Percentiles rank a stretch among this genome's conserved stretches.
phyloP scores from a whole-genome alignment of 176 grass and related monocot genomes.

The Oryza glumipatula region DNA sequence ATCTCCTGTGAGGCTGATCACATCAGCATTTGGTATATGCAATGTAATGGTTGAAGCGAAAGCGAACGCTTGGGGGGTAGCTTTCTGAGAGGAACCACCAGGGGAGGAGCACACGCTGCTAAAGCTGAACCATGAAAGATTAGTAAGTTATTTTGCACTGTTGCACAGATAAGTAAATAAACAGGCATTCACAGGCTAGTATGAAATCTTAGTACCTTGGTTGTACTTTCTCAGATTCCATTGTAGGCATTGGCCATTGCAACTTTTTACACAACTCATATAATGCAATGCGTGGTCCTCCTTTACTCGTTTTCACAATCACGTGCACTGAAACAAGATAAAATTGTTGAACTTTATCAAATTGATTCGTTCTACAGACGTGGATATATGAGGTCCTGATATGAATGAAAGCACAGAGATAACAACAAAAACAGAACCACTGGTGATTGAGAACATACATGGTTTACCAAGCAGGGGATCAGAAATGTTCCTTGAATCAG shows the following conservation, averaged over 20 bases:
- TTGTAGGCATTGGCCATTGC: conserved; percentile 80
- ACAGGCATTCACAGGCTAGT: neutral
- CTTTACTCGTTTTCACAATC: conserved; percentile 74
- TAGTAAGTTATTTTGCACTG: conserved; percentile 18
- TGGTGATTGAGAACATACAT: conserved; percentile 42
- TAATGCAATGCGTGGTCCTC: conserved; percentile 71
- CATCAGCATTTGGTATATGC: conserved; percentile 60
- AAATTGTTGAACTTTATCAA: conserved; percentile 19
- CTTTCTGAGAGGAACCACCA: conserved; percentile 34
- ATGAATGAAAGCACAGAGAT: neutral
- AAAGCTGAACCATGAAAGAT: conserved; percentile 1
- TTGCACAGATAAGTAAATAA: neutral
- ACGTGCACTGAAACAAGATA: conserved; percentile 65
- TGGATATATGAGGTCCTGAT: conserved; percentile 3
- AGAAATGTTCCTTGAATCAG: conserved; percentile 9
- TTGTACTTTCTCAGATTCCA: conserved; percentile 55
- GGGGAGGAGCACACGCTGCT: conserved; percentile 22
- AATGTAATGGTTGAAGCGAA: conserved; percentile 65
- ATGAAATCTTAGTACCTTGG: conserved; percentile 53
- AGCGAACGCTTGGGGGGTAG: conserved; percentile 39
- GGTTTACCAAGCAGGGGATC: conserved; percentile 45
- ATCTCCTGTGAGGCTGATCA: conserved; percentile 64
- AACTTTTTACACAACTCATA: conserved; percentile 72
- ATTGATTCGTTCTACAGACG: neutral
- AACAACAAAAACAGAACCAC: conserved; percentile 21